A percentile compares a stretch with the other conserved stretches of the same genome.
Evolutionary conservation across 148 eudicot genomes (phyloP).

Genomic region (Heliamphora exappendiculata): DNA sequence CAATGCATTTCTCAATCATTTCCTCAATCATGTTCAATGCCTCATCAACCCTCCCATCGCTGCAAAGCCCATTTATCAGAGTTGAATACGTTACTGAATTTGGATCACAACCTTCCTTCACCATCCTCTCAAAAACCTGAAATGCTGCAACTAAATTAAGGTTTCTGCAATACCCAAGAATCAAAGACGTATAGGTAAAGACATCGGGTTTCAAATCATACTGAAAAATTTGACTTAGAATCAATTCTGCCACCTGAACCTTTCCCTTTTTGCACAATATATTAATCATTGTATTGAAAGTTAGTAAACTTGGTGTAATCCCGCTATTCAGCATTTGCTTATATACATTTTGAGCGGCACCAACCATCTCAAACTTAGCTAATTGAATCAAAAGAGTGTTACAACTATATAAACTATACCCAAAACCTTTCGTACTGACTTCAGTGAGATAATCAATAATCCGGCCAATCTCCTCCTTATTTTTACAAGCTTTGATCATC

Average conservation of each 20-base stretch:
- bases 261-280: slow-evolving; percentile 58
- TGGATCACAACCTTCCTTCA: slow-evolving; percentile 47
- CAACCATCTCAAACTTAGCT: slow-evolving; percentile 52
- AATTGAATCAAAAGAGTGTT: slow-evolving; percentile 60
- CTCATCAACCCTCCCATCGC: slow-evolving; percentile 48
- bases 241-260: slow-evolving; percentile 41
- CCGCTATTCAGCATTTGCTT: slow-evolving; percentile 36
- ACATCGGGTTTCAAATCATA: slow-evolving; percentile 51
- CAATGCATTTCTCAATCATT: slow-evolving; percentile 52
- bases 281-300: slow-evolving; percentile 67
- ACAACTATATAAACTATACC: slow-evolving; percentile 47
- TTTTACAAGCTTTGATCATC: slow-evolving; percentile 49
- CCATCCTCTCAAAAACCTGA: slow-evolving; percentile 47
- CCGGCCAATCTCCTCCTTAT: slow-evolving; percentile 36
- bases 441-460: slow-evolving; percentile 46
- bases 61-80: slow-evolving; percentile 63
- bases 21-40: slow-evolving; percentile 49
- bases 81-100: slow-evolving; percentile 51
- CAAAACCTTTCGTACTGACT: slow-evolving; percentile 32
- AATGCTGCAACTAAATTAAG: slow-evolving; percentile 41
- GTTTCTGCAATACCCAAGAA: slow-evolving; percentile 68
- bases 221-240: slow-evolving; percentile 37
- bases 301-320: slow-evolving; percentile 51
- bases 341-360: slow-evolving; percentile 43
- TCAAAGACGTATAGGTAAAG: slow-evolving; percentile 55